Base-by-base conservation (phyloP, 495 filamentous ascomycete genomes). In the Sabuloglossum arenarium region DNA sequence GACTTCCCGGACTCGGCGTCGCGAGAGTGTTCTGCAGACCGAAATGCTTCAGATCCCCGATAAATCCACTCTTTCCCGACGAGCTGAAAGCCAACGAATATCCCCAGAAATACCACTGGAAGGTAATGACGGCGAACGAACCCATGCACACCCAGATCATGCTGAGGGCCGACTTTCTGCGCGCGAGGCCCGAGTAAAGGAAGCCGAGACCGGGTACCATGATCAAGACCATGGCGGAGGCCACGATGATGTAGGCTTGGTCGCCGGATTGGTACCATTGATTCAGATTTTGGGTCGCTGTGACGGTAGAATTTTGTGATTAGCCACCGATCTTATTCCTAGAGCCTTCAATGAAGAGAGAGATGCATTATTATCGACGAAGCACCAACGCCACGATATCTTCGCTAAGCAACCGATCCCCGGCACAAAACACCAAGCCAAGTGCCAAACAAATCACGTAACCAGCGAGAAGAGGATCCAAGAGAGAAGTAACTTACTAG, bases 171-270 rank as follows among this genome's bases (percentile, higher is more conserved):
- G 78, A 81, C 69, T 81, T 81, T 64, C 78, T 71, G 52, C 78
- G 75, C 12, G 76, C 76, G 53, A 82, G 72, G 59, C 80, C 80
- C 5, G 77, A 82, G 64, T 80, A 80, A 14, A 84, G 71, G 66
- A 85, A 85, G 34, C 79, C 80, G 39, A 86, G 79, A 61, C 81
- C 83, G 27, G 80, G 80, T 49, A 84, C 72, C 88, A 95, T 95
- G 70, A 94, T 69, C 70, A 98, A 68, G 53, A 98, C 91, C 91
- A 98, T 95, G 62, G 85, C 89, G 55, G 90, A 81, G 49, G 86
- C 75, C 39, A 97, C 71, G 63, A 98, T 78, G 68, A 98, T 96
- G 71, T 88, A 98, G 67, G 86, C 85, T 68, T 79, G 74, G 62
- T 87, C 83, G 56, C 83, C 84, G 11, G 80, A 68, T 57, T 77